Conservation (phyloP, 2,329 filamentous ascomycete genomes). For the Colletotrichum incanum region DNA sequence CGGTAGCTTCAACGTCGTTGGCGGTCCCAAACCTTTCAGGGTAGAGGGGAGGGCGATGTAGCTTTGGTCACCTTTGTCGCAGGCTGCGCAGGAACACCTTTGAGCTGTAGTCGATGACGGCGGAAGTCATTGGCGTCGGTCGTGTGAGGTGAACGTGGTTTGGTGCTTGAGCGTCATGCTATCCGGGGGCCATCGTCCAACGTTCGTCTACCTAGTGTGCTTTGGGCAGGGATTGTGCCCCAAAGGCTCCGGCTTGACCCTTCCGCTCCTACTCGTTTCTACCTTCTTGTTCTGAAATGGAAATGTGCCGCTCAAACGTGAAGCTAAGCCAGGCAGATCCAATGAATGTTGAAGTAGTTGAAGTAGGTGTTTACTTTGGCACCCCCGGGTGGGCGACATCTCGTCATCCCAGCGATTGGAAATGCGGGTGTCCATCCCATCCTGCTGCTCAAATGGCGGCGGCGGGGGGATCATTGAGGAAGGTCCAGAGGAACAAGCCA, state of each 20-base stretch:
- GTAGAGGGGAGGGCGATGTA: constrained; percentile 15
- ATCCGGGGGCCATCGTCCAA: constrained; percentile 1
- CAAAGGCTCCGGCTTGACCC: neutral
- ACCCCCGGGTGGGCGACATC: neutral
- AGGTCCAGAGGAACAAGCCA: neutral
- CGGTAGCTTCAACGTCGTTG: constrained; percentile 41
- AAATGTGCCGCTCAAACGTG: constrained; percentile 14
- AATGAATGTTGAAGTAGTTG: constrained; percentile 13
- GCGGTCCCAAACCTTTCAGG: constrained; percentile 11
- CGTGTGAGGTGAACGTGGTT: constrained; percentile 1
- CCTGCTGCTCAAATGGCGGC: neutral
- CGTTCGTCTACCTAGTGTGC: constrained; percentile 1
- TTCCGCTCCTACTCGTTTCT: neutral
- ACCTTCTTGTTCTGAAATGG: constrained; percentile 25
- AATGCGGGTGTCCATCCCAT: neutral
- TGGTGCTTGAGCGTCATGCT: constrained; percentile 16
- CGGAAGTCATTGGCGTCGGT: constrained; percentile 14
- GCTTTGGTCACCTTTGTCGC: constrained; percentile 5
- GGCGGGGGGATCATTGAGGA: constrained; percentile 9
- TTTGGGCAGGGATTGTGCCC: neutral
- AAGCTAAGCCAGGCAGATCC: constrained; percentile 6
- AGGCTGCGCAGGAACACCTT: constrained; percentile 17
- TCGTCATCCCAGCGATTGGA: constrained; percentile 4
- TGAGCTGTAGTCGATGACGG: constrained; percentile 8
- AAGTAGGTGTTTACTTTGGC: constrained; percentile 17